phyloP scores from a whole-genome alignment of 2,329 filamentous ascomycete genomes.

The Amauroascus niger region DNA sequence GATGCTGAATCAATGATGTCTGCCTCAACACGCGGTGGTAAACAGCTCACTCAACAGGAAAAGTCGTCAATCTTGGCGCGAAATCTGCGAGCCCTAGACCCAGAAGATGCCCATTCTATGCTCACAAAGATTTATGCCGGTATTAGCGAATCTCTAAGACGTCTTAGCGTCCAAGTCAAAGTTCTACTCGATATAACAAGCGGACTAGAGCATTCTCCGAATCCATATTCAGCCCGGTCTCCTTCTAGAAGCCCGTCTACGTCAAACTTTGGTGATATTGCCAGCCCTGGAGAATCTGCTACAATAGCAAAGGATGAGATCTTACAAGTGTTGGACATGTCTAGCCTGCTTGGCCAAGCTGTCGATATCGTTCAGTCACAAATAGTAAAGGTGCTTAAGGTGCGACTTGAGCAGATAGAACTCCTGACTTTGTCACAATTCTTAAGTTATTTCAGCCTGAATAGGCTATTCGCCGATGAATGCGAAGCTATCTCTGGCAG shows the following conservation, averaged over 20 bases:
- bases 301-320: conserved; percentile 47
- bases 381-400: conserved; percentile 54
- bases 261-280: conserved; percentile 37
- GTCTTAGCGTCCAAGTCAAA: conserved; percentile 84
- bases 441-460: conserved; percentile 53
- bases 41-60: conserved; percentile 67
- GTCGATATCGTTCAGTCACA: conserved; percentile 57
- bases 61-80: conserved; percentile 81
- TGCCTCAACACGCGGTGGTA: conserved; percentile 63
- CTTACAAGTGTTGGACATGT: conserved; percentile 55
- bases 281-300: conserved; percentile 23
- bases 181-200: conserved; percentile 90
- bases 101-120: conserved; percentile 74
- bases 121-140: conserved; percentile 75
- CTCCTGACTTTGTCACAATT: conserved; percentile 49
- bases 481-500: conserved; percentile 57
- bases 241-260: conserved; percentile 38
- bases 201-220: conserved; percentile 15
- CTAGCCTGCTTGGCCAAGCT: conserved; percentile 55
- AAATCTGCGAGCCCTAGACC: conserved; percentile 73
- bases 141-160: conserved; percentile 74
- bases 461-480: conserved; percentile 56
- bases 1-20: conserved; percentile 86
- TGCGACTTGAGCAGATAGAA: conserved; percentile 51
- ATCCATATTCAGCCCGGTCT: conserved; percentile 27